These are phyloP conservation scores for Gaillardinia entomophila DNA, from an alignment of 805 yeast genomes.

Conservation along the genomic window DNA sequence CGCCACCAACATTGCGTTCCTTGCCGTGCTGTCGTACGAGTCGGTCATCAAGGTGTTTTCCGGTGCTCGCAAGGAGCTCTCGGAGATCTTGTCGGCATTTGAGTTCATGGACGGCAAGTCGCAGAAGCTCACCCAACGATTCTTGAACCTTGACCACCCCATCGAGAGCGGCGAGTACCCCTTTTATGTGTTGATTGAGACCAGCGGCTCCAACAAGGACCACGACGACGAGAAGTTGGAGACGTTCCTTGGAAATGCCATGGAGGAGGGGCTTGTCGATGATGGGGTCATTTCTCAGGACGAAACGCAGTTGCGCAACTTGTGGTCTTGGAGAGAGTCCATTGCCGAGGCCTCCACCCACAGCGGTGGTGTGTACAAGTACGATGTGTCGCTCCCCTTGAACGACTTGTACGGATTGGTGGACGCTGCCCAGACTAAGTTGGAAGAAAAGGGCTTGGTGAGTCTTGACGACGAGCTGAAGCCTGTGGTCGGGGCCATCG, in stretches of 20 bases:
- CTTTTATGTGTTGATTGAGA: conserved; percentile 87
- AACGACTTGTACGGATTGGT: conserved; percentile 76
- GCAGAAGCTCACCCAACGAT: conserved; percentile 57
- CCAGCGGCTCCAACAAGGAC: conserved; percentile 90
- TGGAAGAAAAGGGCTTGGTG: conserved; percentile 51
- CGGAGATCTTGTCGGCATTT: conserved; percentile 86
- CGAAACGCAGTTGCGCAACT: conserved; percentile 72
- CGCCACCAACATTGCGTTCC: conserved; percentile 79
- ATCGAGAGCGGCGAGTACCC: conserved; percentile 73
- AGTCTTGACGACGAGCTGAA: conserved; percentile 54
- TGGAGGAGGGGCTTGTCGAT: conserved; percentile 78
- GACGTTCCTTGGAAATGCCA: conserved; percentile 70
- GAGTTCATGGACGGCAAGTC: conserved; percentile 85
- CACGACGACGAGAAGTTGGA: conserved; percentile 92
- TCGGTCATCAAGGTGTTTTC: conserved; percentile 79
- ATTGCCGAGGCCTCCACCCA: conserved; percentile 84
- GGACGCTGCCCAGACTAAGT: conserved; percentile 62
- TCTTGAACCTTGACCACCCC: conserved; percentile 64
- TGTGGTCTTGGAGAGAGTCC: conserved; percentile 96
- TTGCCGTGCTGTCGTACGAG: conserved; percentile 77
- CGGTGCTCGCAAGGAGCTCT: conserved; percentile 69
- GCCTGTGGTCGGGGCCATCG: conserved; percentile 87
- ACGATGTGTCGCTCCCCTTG: conserved; percentile 90
- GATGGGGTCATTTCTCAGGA: conserved; percentile 97
- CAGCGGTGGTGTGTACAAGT: conserved; percentile 94